These are phyloP conservation scores for Croton setiger DNA, from an alignment of 441 rosid genomes.

Conservation along the genomic window DNA sequence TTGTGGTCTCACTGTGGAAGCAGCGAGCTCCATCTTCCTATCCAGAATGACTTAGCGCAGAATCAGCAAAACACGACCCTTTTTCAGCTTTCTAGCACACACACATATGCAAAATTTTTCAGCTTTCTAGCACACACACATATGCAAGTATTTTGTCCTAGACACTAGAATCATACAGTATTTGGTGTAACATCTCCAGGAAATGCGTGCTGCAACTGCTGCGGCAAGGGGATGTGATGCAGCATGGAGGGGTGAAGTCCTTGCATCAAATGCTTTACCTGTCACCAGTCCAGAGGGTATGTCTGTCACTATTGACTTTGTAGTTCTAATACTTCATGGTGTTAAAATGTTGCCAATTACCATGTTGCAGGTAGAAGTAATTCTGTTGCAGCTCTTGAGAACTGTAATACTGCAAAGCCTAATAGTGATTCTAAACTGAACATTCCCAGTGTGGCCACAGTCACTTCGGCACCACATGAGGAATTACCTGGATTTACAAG, in stretches of 20 bases:
- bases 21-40: neutral
- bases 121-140: neutral
- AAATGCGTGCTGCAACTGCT: slow-evolving; percentile 38
- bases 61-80: neutral
- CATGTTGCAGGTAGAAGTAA: slow-evolving; percentile 46
- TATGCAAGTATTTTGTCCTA: neutral
- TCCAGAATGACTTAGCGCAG: neutral
- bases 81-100: neutral
- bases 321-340: slow-evolving; percentile 5
- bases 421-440: slow-evolving; percentile 31
- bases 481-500: slow-evolving; percentile 78
- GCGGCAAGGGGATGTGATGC: slow-evolving; percentile 43
- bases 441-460: slow-evolving; percentile 36
- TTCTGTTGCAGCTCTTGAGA: slow-evolving; percentile 37
- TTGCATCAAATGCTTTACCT: slow-evolving; percentile 41
- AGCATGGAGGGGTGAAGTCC: slow-evolving; percentile 48
- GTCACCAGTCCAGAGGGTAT: slow-evolving; percentile 35
- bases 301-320: slow-evolving; percentile 10
- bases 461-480: slow-evolving; percentile 47
- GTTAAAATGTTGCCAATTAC: slow-evolving; percentile 22
- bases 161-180: neutral
- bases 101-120: neutral
- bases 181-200: slow-evolving; percentile 35
- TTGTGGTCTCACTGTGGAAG: neutral
- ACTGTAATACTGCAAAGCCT: slow-evolving; percentile 33